Evolutionary conservation across 805 yeast species (phyloP), one percentile per base, ranked within the genome.

Genomic region (Candida easanensis): DNA sequence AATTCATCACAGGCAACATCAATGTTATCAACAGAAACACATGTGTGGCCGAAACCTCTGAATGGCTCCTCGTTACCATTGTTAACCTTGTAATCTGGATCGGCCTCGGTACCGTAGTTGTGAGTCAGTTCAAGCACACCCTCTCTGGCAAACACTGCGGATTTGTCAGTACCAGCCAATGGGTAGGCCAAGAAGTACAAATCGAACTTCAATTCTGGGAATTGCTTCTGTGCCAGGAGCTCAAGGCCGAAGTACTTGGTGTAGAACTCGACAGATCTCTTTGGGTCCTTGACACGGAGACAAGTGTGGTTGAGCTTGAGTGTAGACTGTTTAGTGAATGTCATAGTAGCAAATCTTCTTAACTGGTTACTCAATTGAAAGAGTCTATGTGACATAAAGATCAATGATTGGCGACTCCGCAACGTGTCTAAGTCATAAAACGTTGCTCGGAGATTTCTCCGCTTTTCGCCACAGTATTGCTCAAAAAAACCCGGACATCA

Each of bases 21-120:
- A 44, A 91, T 78, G 66, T 90, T 82, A 53, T 88, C 87, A 14
- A 90, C 96, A 2, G 96, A 74, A 52, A 91, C 68, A 65, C 97
- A 88, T 46, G 89, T 80, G 66, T 91, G 99, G 18, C 99, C 99
- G 60, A 90, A 91, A 0, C 99, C 98, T 52, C 91, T 77, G 62
- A 79, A 71, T 31, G 95, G 91, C 41, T 83, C 88, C 8, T 73
- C 79, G 62, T 93, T 91, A 46, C 99, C 99, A 59, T 83, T 84
- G 67, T 78, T 84, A 38, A 84, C 64, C 46, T 65, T 71, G 66
- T 71, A 88, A 8, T 66, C 62, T 2, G 70, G 65, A 51, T 80
- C 82, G 45, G 63, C 64, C 64, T 84, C 86, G 36, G 82, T 71
- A 10, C 91, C 93, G 67, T 85, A 80, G 57, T 82, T 77, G 66